These are phyloP conservation scores for Monilinia laxa DNA, from an alignment of 2,329 filamentous ascomycete species.

Conservation along the genomic window DNA sequence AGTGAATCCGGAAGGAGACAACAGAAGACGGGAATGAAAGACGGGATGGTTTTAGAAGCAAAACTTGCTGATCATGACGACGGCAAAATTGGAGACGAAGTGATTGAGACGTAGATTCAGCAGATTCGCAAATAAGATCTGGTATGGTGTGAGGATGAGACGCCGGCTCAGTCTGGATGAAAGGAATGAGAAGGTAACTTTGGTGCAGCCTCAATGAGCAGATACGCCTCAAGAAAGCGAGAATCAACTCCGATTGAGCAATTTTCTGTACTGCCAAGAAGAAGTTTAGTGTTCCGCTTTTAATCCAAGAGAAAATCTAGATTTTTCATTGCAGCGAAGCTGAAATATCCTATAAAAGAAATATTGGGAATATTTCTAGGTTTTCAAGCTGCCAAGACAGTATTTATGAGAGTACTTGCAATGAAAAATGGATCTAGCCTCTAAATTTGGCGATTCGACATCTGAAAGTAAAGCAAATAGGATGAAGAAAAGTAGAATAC, in stretches of 20 bases:
- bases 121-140: not conserved
- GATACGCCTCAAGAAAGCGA: not conserved
- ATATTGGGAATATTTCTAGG: not conserved
- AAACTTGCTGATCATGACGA: not conserved
- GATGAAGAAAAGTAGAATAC: not conserved
- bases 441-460: not conserved
- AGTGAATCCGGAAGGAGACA: not conserved
- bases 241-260: not conserved
- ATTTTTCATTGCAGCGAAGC: not conserved
- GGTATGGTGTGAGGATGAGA: not conserved
- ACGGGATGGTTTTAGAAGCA: not conserved
- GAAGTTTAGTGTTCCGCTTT: not conserved
- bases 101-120: not conserved
- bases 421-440: not conserved
- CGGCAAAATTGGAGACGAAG: not conserved
- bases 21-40: not conserved
- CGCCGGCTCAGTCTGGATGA: not conserved
- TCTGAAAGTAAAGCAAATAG: not conserved
- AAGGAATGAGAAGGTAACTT: not conserved
- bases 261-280: not conserved
- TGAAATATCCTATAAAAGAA: not conserved
- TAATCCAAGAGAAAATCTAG: too few relatives aligned
- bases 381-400: not conserved
- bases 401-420: too few relatives aligned
- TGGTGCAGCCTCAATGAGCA: not conserved